Evolutionary conservation across 305 asterid species (phyloP).

Genomic region (Stenogyne calaminthoides): DNA sequence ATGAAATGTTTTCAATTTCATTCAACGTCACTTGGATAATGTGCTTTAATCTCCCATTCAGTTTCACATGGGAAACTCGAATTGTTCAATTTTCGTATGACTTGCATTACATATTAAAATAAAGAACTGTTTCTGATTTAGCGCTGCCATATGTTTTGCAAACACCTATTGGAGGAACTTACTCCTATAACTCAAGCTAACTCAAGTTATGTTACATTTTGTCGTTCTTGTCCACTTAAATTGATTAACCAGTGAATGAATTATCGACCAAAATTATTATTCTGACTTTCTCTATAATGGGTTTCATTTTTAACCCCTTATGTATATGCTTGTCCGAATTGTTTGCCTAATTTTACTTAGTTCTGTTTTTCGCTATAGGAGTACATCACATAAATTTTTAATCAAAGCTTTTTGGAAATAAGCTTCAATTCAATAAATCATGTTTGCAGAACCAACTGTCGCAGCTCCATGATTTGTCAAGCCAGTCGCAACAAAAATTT

Average conservation of each 20-base stretch:
- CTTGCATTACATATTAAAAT: constrained; percentile 24
- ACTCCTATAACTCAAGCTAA: constrained; percentile 5
- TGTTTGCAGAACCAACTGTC: constrained; percentile 66
- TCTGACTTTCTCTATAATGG: neutral
- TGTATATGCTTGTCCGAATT: neutral
- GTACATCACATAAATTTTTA: neutral
- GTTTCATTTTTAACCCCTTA: neutral
- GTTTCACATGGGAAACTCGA: neutral
- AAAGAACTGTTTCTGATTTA: constrained; percentile 5
- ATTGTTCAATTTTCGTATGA: neutral
- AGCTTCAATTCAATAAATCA: constrained; percentile 21
- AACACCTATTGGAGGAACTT: neutral
- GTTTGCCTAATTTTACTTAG: constrained; percentile 9
- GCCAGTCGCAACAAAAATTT: constrained; percentile 74
- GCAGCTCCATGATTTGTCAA: constrained; percentile 74
- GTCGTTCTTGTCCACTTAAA: neutral
- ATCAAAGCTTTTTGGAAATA: constrained; percentile 9
- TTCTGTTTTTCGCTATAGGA: constrained; percentile 12
- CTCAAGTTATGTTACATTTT: neutral
- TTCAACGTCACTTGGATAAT: constrained; percentile 10
- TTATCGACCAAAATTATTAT: neutral
- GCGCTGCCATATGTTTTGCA: constrained; percentile 10
- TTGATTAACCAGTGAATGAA: neutral
- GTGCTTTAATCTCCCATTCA: constrained; percentile 4
- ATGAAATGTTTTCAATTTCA: constrained; percentile 12